Percentiles rank a stretch among this genome's conserved stretches.
Conservation (phyloP, 2,329 filamentous ascomycete species). For the Fusarium multiceps region DNA sequence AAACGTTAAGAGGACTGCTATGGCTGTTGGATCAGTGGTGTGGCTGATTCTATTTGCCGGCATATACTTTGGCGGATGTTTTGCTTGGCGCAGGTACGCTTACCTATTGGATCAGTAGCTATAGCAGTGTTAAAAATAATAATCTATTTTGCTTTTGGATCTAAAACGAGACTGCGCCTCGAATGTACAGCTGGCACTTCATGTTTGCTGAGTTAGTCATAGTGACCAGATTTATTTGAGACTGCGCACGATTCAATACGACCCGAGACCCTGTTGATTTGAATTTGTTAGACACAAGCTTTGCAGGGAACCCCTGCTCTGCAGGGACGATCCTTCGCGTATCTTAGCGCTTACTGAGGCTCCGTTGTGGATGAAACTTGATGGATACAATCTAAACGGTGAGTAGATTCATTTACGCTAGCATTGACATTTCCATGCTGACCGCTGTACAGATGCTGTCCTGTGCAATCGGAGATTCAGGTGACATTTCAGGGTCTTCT, state of each 20-base stretch:
- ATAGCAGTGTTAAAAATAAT: not conserved
- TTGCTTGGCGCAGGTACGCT: not conserved
- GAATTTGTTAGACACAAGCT: not conserved
- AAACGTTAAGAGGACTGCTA: slow-evolving; percentile 34
- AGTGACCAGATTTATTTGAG: not conserved
- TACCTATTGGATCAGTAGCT: not conserved
- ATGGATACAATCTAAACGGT: not conserved
- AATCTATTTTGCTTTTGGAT: not conserved
- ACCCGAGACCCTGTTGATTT: not conserved
- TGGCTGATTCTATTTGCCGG: slow-evolving; percentile 26
- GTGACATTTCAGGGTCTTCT: not conserved
- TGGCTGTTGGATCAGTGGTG: slow-evolving; percentile 32
- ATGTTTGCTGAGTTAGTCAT: not conserved
- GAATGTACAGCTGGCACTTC: not conserved
- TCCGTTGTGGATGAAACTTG: not conserved
- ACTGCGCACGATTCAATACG: not conserved
- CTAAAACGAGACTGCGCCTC: slow-evolving; percentile 3
- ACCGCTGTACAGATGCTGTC: not conserved
- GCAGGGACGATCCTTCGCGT: slow-evolving; percentile 2
- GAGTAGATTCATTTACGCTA: not conserved
- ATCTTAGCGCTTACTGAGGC: not conserved
- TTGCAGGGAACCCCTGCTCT: not conserved
- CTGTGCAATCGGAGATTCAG: not conserved
- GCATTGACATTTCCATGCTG: not conserved
- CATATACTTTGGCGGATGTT: slow-evolving; percentile 7